phyloP scores from a whole-genome alignment of 1,284 basidiomycete genomes.

The Ganoderma resinaceum region DNA sequence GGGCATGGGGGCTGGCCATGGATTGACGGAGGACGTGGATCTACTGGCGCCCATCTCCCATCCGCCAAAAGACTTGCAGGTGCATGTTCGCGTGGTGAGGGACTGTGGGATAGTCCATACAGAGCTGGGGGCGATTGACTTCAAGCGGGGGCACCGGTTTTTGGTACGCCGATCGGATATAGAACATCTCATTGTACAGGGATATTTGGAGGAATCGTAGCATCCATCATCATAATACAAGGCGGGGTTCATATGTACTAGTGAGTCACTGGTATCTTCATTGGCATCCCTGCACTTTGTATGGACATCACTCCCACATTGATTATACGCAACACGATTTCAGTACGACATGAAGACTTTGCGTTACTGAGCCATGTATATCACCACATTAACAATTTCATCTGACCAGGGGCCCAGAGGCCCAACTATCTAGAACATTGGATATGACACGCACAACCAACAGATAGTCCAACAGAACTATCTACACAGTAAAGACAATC shows the following conservation, averaged over 20 bases:
- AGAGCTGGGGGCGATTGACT: conserved; percentile 87
- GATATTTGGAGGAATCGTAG: conserved; percentile 76
- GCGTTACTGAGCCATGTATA: neutral
- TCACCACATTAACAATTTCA: neutral
- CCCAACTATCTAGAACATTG: conserved; percentile 25
- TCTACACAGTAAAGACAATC: conserved; percentile 25
- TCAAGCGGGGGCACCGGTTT: conserved; percentile 88
- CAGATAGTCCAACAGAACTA: conserved; percentile 26
- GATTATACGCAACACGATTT: neutral
- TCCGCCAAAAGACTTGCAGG: conserved; percentile 85
- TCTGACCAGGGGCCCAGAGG: conserved; percentile 16
- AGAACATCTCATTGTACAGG: conserved; percentile 91
- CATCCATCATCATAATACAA: neutral
- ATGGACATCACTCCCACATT: neutral
- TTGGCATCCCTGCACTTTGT: neutral
- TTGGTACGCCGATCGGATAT: conserved; percentile 87
- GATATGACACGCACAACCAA: conserved; percentile 19
- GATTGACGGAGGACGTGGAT: conserved; percentile 70
- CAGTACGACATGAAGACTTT: neutral
- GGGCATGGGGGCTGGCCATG: conserved; percentile 13
- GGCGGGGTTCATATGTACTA: neutral
- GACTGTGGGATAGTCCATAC: conserved; percentile 93
- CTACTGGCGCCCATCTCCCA: conserved; percentile 79
- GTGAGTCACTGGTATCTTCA: neutral
- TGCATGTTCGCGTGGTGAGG: conserved; percentile 77